Conservation (phyloP, 2,329 filamentous ascomycete species). For the Chrysosporium keratinophilum region DNA sequence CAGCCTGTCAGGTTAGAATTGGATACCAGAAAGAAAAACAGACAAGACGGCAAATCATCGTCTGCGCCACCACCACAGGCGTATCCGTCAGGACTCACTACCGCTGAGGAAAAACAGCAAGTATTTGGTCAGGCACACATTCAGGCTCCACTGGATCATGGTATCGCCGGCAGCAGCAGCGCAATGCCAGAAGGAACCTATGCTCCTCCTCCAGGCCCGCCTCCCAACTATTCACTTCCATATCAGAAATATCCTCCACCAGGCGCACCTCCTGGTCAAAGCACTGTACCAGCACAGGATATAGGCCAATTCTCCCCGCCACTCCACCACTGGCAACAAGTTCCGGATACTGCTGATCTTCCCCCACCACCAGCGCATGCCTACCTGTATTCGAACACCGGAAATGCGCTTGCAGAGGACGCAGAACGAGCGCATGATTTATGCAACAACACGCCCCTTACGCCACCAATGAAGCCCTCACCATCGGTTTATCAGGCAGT, state of each 20-base stretch:
- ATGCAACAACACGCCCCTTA: slow-evolving; percentile 44
- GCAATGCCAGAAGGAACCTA: slow-evolving; percentile 6
- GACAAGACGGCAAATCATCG: background rate
- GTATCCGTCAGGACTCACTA: slow-evolving; percentile 7
- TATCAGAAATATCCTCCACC: slow-evolving; percentile 7
- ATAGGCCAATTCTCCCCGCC: slow-evolving; percentile 38
- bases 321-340: slow-evolving; percentile 53
- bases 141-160: background rate
- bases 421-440: slow-evolving; percentile 48
- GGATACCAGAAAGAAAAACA: background rate
- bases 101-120: slow-evolving; percentile 12
- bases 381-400: slow-evolving; percentile 45
- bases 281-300: slow-evolving; percentile 14
- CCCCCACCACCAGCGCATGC: slow-evolving; percentile 49
- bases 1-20: slow-evolving; percentile 6
- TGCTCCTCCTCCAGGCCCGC: slow-evolving; percentile 19
- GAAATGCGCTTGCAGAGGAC: slow-evolving; percentile 47
- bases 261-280: slow-evolving; percentile 11
- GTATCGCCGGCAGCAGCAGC: background rate
- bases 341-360: slow-evolving; percentile 50
- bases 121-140: slow-evolving; percentile 8
- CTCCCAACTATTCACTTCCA: slow-evolving; percentile 19
- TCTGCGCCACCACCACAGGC: background rate
- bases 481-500: slow-evolving; percentile 35
- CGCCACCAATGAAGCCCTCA: slow-evolving; percentile 38